phyloP scores from a whole-genome alignment of 495 filamentous ascomycete genomes.

The Halenospora varia region DNA sequence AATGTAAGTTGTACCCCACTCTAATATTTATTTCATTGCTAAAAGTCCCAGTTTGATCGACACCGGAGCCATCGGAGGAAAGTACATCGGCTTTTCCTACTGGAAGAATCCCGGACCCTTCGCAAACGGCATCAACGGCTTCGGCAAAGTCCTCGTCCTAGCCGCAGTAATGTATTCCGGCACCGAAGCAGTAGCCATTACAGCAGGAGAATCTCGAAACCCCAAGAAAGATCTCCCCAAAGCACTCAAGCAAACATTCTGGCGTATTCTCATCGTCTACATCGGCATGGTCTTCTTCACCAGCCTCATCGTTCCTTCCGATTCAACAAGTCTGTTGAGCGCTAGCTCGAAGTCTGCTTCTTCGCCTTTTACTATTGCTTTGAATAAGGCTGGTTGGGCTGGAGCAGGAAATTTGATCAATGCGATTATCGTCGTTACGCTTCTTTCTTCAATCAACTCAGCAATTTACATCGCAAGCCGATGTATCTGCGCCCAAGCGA shows the following conservation, averaged over 20 bases:
- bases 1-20: too few relatives aligned
- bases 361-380: constrained; percentile 45
- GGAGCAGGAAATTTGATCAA: constrained; percentile 63
- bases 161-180: constrained; percentile 57
- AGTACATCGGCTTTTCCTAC: constrained; percentile 52
- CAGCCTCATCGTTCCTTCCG: constrained; percentile 59
- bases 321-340: constrained; percentile 46
- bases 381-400: constrained; percentile 52
- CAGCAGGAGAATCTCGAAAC: constrained; percentile 67
- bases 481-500: constrained; percentile 63
- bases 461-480: constrained; percentile 66
- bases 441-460: constrained; percentile 64
- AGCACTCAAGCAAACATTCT: constrained; percentile 52
- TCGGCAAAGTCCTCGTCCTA: constrained; percentile 62
- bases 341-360: constrained; percentile 19
- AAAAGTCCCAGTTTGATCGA: constrained; percentile 25
- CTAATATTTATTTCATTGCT: too few relatives aligned
- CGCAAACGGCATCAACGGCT: constrained; percentile 48
- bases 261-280: constrained; percentile 65
- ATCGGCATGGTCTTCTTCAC: constrained; percentile 63
- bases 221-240: constrained; percentile 61
- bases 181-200: constrained; percentile 40
- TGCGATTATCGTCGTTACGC: constrained; percentile 65
- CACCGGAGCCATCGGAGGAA: constrained; percentile 28
- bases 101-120: constrained; percentile 63